A percentile compares a stretch with the other conserved stretches of the same genome.
Evolutionary conservation across 345 rosid genomes (phyloP).

Genomic region (Eucalyptus curtisii): DNA sequence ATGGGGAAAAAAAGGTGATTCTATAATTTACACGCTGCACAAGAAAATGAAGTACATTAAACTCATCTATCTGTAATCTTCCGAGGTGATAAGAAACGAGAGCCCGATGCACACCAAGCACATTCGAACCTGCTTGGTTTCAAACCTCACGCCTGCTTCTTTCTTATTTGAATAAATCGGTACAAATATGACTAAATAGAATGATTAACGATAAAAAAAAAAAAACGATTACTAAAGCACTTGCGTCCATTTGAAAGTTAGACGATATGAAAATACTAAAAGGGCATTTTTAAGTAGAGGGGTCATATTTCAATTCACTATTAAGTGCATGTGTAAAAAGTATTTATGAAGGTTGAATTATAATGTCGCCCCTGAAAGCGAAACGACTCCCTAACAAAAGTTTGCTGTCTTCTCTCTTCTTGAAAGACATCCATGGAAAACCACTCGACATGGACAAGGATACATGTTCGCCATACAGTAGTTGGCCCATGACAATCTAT

Average conservation of each 20-base stretch:
- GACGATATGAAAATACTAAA: neutral
- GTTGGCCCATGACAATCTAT: neutral
- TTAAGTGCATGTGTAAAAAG: neutral
- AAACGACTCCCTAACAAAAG: neutral
- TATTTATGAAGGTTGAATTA: neutral
- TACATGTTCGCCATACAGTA: neutral
- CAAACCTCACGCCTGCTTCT: neutral
- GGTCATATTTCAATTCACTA: neutral
- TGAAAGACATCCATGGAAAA: neutral
- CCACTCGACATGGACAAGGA: neutral
- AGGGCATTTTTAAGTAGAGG: neutral
- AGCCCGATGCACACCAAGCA: neutral
- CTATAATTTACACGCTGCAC: neutral
- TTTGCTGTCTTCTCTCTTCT: neutral
- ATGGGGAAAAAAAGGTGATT: neutral
- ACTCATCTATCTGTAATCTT: neutral
- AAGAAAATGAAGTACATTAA: neutral
- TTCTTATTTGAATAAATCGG: neutral
- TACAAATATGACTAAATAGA: neutral
- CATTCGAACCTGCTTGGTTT: neutral
- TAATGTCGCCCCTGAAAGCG: neutral
- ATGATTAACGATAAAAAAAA: neutral
- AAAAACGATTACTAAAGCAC: neutral
- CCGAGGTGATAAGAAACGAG: neutral
- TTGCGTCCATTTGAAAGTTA: neutral